Conservation (phyloP, 805 yeast genomes). For the Blastobotrys robertii region DNA sequence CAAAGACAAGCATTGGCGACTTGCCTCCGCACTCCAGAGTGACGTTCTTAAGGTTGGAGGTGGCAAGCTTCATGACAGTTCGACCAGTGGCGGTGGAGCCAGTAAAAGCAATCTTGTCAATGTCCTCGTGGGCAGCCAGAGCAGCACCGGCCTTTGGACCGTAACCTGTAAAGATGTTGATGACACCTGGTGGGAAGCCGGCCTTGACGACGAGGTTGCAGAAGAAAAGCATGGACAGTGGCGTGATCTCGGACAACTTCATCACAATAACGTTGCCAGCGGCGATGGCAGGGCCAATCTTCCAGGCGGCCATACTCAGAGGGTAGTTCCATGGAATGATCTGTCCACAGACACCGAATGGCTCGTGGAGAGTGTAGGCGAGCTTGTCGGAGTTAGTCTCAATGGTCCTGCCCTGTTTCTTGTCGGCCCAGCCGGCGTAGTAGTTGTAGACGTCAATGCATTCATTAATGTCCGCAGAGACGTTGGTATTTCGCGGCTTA, state of each 20-base stretch:
- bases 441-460: constrained; percentile 65
- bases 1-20: constrained; percentile 82
- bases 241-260: constrained; percentile 89
- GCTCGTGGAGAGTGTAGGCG: constrained; percentile 76
- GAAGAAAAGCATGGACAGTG: constrained; percentile 73
- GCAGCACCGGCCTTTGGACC: constrained; percentile 82
- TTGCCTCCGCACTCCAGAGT: constrained; percentile 96
- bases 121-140: constrained; percentile 64
- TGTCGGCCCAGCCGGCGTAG: constrained; percentile 89
- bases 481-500: constrained; percentile 51
- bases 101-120: constrained; percentile 88
- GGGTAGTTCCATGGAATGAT: constrained; percentile 98
- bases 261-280: constrained; percentile 83
- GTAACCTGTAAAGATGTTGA: constrained; percentile 78
- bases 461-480: constrained; percentile 67
- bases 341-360: constrained; percentile 92
- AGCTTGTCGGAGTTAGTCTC: constrained; percentile 69
- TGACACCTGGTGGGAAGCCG: constrained; percentile 86
- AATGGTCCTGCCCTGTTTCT: constrained; percentile 50
- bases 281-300: constrained; percentile 85
- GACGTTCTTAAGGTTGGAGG: constrained; percentile 77
- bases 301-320: constrained; percentile 88
- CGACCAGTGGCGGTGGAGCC: constrained; percentile 92
- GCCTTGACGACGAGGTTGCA: constrained; percentile 65
- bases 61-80: constrained; percentile 68